Evolutionary conservation across 495 filamentous ascomycete species (phyloP), one percentile per base, ranked within the genome.

Genomic region (Tuber magnatum): DNA sequence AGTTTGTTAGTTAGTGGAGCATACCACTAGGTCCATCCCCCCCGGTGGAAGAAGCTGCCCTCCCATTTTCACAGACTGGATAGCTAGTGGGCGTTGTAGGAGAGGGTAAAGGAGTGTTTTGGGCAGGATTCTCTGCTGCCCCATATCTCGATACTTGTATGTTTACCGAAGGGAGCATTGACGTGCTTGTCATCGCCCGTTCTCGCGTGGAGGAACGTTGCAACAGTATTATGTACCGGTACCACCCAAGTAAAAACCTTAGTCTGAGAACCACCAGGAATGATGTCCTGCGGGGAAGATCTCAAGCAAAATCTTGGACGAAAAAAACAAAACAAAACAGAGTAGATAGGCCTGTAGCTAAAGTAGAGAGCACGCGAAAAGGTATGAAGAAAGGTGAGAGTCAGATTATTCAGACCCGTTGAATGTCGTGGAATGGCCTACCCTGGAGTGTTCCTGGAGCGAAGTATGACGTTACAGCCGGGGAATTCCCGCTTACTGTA

Each of bases 131-230:
- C 42, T 71, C 61, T 39, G 72, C 41, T 46, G 56, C 61, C 14
- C 76, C n/a, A 70, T 72, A 73, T 73, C 70, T 78, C 61, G 77
- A 71, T 78, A 79, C n/a, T n/a, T n/a, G n/a, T n/a, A n/a, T 68
- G 69, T 71, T 75, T 43, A 78, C 74, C 43, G 76, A 73, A 68
- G 77, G 77, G 73, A 78, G 77, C 70, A 73, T 75, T 14, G 77
- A 78, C 61, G 76, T 75, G 77, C 74, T 69, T 74, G 73, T 79
- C 77, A 79, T 78, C 41, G 77, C 71, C 69, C 71, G 73, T 74
- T 79, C 68, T 61, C 76, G 73, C 71, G 76, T 74, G 72, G 73
- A 70, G 5, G 43, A 42, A 73, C 56, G 75, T 75, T 75, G 75
- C 75, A 77, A 72, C 71, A 79, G 75, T 72, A 48, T 70, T 75